Conservation (phyloP, 371 early-diverging fungal species). For the Circinella umbellata region DNA sequence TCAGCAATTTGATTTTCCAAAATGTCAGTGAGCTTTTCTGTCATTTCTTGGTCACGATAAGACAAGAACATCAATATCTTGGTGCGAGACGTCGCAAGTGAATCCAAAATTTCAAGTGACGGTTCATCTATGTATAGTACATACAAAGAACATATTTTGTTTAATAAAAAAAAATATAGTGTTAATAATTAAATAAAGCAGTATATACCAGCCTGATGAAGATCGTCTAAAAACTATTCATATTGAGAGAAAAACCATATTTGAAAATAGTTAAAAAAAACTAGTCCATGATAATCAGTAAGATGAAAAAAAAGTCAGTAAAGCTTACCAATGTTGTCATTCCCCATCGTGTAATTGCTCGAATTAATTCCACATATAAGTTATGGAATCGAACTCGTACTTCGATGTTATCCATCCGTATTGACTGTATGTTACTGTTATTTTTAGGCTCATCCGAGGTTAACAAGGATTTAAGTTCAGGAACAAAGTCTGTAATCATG, state of each 20-base stretch:
- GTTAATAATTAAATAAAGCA: background rate
- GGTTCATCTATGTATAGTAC: constrained; percentile 32
- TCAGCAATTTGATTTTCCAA: constrained; percentile 29
- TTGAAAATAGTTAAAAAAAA: too few species aligned
- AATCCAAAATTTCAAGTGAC: constrained; percentile 42
- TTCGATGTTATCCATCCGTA: constrained; percentile 44
- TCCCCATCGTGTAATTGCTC: constrained; percentile 43
- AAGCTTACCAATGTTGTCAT: constrained; percentile 49
- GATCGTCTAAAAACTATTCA: constrained; percentile 45
- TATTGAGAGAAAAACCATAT: background rate
- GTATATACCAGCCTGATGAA: constrained; percentile 42
- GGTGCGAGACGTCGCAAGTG: constrained; percentile 34
- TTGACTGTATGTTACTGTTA: constrained; percentile 18
- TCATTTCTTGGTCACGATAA: constrained; percentile 43
- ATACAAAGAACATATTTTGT: background rate
- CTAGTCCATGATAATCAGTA: too few species aligned
- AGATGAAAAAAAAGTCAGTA: background rate
- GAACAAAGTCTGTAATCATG: constrained; percentile 40
- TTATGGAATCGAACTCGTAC: constrained; percentile 43
- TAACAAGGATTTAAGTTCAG: constrained; percentile 40
- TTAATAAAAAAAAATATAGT: background rate
- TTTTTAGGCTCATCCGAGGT: constrained; percentile 1
- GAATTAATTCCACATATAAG: constrained; percentile 46
- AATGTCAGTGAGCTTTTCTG: constrained; percentile 19
- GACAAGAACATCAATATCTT: constrained; percentile 39